A percentile compares a stretch with the other conserved stretches of the same genome.
Conservation (phyloP, 192 early-diverging fungal species). For the Coemansia sp. region DNA sequence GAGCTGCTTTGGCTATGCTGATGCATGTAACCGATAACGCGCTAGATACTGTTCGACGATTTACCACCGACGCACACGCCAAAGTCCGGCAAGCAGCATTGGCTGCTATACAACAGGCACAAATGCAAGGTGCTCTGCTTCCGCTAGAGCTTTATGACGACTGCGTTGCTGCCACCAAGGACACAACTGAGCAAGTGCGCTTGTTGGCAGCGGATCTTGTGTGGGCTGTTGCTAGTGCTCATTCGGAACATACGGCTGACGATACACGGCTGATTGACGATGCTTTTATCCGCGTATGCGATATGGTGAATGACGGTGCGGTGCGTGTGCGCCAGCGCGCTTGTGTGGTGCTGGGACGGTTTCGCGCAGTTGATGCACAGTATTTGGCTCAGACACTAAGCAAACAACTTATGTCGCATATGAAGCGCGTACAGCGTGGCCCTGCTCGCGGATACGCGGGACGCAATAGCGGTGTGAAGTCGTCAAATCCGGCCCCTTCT, state of each 20-base stretch:
- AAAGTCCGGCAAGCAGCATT: slow-evolving; percentile 43
- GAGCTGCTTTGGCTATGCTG: slow-evolving; percentile 24
- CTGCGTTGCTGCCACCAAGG: slow-evolving; percentile 61
- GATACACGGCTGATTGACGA: slow-evolving; percentile 61
- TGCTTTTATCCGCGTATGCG: slow-evolving; percentile 78
- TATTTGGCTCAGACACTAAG: slow-evolving; percentile 72
- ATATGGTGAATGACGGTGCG: slow-evolving; percentile 75
- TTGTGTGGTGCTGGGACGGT: slow-evolving; percentile 59
- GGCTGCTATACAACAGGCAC: slow-evolving; percentile 24
- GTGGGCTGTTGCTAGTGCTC: slow-evolving; percentile 58
- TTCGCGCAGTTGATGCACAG: slow-evolving; percentile 56
- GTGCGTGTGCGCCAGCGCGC: slow-evolving; percentile 72
- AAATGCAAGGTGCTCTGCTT: slow-evolving; percentile 23
- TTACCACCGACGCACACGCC: slow-evolving; percentile 37
- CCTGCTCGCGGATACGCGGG: slow-evolving; percentile 22
- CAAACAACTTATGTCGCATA: slow-evolving; percentile 74
- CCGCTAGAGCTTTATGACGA: slow-evolving; percentile 59
- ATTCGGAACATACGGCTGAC: slow-evolving; percentile 49
- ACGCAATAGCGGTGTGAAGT: slow-evolving; percentile 15
- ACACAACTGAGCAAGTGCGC: slow-evolving; percentile 73
- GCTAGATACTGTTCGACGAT: slow-evolving; percentile 33
- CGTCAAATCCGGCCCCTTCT: slow-evolving; percentile 1
- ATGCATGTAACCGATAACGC: background rate
- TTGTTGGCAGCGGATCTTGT: slow-evolving; percentile 65
- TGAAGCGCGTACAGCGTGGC: slow-evolving; percentile 38